Percentiles rank a stretch among this genome's conserved stretches.
Evolutionary conservation across 345 rosid genomes (phyloP).

Genomic region (Raphanus raphanistrum): DNA sequence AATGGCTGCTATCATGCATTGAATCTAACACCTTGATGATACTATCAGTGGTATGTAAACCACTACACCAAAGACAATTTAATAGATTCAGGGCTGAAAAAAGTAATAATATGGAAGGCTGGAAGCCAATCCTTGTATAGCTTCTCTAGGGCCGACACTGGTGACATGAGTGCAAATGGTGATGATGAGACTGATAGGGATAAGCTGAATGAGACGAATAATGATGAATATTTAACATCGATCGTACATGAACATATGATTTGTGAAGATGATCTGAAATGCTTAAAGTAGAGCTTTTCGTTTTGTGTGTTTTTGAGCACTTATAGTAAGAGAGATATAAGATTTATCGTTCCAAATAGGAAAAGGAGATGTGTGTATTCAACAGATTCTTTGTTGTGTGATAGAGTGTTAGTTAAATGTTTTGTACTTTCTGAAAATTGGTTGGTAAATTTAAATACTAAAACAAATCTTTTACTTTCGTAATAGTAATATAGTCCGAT

Average conservation of each 20-base stretch:
- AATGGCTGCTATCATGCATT: too few relatives aligned
- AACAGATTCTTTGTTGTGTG: neutral
- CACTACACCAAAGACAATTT: too few relatives aligned
- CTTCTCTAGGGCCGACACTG: too few relatives aligned
- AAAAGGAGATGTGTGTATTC: neutral
- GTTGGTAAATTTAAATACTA: neutral
- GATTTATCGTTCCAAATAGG: neutral
- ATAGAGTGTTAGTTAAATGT: neutral
- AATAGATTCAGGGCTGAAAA: too few relatives aligned
- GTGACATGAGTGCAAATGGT: neutral
- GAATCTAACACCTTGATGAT: too few relatives aligned
- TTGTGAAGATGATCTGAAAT: neutral
- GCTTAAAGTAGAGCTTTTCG: neutral
- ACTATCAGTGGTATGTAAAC: too few relatives aligned
- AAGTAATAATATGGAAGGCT: too few relatives aligned
- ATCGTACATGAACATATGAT: neutral
- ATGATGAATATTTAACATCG: neutral
- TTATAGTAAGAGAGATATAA: neutral
- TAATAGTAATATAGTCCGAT: neutral
- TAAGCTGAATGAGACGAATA: neutral
- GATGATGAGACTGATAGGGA: neutral
- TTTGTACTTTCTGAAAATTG: neutral
- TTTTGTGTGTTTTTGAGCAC: neutral
- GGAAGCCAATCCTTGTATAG: too few relatives aligned
- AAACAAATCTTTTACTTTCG: neutral